Evolutionary conservation across 495 filamentous ascomycete species (phyloP).

Genomic region (Stereocaulon alpinum): DNA sequence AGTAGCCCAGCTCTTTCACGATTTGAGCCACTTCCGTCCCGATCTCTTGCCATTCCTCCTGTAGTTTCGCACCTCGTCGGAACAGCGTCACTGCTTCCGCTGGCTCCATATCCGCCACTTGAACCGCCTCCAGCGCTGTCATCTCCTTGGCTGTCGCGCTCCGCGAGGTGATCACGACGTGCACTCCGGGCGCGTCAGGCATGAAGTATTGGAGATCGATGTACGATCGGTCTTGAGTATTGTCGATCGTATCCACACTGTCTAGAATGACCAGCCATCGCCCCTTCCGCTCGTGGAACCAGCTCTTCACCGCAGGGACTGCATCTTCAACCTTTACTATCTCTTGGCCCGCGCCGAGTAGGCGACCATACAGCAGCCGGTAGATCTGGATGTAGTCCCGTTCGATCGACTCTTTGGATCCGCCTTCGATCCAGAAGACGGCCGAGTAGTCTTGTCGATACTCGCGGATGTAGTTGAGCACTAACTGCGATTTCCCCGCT

Average conservation of each 20-base stretch:
- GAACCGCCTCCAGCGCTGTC: constrained; percentile 5
- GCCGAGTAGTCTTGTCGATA: background rate
- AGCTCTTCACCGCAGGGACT: constrained; percentile 8
- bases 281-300: constrained; percentile 2
- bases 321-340: constrained; percentile 8
- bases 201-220: too few species aligned
- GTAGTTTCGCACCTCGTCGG: background rate
- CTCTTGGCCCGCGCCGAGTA: background rate
- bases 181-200: too few species aligned
- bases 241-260: too few species aligned
- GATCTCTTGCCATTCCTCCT: background rate
- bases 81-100: constrained; percentile 6
- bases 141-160: too few species aligned
- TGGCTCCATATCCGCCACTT: constrained; percentile 4
- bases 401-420: too few species aligned
- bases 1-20: constrained; percentile 5
- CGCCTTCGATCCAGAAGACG: background rate
- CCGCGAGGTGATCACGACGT: too few species aligned
- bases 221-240: too few species aligned
- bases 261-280: constrained; percentile 6
- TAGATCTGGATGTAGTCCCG: too few species aligned
- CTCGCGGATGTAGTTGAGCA: background rate
- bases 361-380: background rate
- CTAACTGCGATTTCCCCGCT: background rate
- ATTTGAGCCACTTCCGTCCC: constrained; percentile 2